Evolutionary conservation across 768 basidiomycete genomes (phyloP).

Genomic region (Phlebiopsis flavidoalba): DNA sequence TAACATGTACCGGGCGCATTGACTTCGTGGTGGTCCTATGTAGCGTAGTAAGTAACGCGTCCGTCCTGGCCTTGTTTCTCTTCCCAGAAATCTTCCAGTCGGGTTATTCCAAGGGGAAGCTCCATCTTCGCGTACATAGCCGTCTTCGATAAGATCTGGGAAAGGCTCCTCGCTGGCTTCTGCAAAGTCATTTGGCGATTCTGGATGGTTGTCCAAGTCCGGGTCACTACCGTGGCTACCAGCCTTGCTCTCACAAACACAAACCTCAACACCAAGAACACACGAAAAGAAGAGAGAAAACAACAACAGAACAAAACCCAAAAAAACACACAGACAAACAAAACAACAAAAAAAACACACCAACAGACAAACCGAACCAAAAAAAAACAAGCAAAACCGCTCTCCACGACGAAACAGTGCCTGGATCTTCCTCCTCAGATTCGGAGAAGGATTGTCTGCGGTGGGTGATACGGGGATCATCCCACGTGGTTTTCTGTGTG

Average conservation of each 20-base stretch:
- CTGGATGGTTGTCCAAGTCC: neutral
- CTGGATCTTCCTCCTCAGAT: neutral
- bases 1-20: neutral
- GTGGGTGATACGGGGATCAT: conserved; percentile 72
- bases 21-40: conserved; percentile 8
- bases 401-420: neutral
- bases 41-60: conserved; percentile 1
- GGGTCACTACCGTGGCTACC: neutral
- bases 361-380: too few relatives aligned
- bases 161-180: neutral
- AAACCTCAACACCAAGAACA: too few relatives aligned
- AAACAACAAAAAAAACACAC: too few relatives aligned
- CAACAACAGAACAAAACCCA: too few relatives aligned
- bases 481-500: conserved; percentile 99
- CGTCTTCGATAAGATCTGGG: conserved; percentile 5
- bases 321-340: too few relatives aligned
- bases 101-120: neutral
- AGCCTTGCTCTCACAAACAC: conserved; percentile 7
- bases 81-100: conserved; percentile 10
- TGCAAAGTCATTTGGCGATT: neutral
- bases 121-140: neutral
- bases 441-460: neutral
- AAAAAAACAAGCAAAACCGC: too few relatives aligned
- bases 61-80: neutral
- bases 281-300: too few relatives aligned